Evolutionary conservation across 2,329 filamentous ascomycete species (phyloP), one percentile per base, ranked within the genome.

Genomic region (Ciborinia camelliae): DNA sequence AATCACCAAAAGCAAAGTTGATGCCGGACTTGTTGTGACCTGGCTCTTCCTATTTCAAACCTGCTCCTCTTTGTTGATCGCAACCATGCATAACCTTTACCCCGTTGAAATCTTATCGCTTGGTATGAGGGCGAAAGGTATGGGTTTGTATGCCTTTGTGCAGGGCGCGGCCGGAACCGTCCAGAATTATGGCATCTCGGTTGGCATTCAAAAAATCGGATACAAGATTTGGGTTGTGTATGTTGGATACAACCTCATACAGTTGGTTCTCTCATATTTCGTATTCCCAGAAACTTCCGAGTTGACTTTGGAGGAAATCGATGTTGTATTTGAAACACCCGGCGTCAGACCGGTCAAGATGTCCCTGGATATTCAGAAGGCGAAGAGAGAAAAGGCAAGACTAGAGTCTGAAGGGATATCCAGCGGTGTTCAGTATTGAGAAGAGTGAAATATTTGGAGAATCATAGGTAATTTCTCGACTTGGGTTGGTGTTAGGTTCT

Each of bases 251-350:
- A 83, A 82, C 70, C 72, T 73, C 3, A 54, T 80, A n/a, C 80
- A 81, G 70, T 72, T 83, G n/a, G 69, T 78, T 3, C 69, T 78
- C 9, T 76, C 83, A 60, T 86, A 79, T 74, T 81, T 83, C 75
- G 76, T 87, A 71, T 81, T 91, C 68, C 88, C 88, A 67, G 89
- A 90, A 78, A 90, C 88, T 69, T 90, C 90, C 80, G 88, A 87
- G 53, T 81, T 91, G 10, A 85, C 84, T 2, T 82, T 91, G 65
- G 89, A 91, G 76, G 86, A 91, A 76, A 87, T 90, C 70, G 88
- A 91, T 71, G 83, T 80, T 51, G 83, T 86, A 63, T 86, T 87
- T 65, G 83, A 80, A 68, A 80, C 78, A 0, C 74, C 75, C 5
- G 78, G 77, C 8, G 75, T 79, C 20, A 66, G 70, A 50, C 78